phyloP scores from a whole-genome alignment of 2,329 filamentous ascomycete genomes.

The Aureobasidium sp. region DNA sequence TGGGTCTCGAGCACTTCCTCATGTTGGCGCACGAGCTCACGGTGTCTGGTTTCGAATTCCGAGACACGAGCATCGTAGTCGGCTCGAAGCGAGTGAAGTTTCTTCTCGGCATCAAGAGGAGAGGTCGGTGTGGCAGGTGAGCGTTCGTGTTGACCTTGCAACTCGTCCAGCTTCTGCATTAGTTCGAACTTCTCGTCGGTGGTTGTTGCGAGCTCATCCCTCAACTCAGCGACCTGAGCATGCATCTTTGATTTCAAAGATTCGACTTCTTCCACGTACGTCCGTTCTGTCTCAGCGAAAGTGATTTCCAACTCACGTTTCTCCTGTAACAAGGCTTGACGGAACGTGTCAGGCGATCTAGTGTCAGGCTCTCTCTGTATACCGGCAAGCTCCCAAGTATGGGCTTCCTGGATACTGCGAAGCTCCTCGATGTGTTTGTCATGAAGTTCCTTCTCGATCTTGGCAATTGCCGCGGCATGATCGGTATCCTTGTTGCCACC shows the following conservation, averaged over 20 bases:
- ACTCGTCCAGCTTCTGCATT: not conserved
- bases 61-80: slow-evolving; percentile 4
- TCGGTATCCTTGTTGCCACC: not conserved
- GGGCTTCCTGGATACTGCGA: slow-evolving; percentile 2
- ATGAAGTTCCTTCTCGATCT: not conserved
- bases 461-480: not conserved
- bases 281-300: not conserved
- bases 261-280: not conserved
- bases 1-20: not conserved
- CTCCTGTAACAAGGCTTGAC: not conserved
- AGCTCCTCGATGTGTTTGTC: slow-evolving; percentile 10
- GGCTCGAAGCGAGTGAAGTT: not conserved
- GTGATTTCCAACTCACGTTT: not conserved
- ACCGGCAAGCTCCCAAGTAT: slow-evolving; percentile 1
- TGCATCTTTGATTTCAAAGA: not conserved
- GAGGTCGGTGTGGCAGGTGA: not conserved
- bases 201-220: slow-evolving; percentile 2
- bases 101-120: not conserved
- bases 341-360: not conserved
- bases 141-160: not conserved
- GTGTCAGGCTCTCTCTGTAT: not conserved
- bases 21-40: slow-evolving; percentile 3
- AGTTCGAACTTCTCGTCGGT: slow-evolving; percentile 8
- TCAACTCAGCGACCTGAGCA: not conserved
- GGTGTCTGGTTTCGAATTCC: slow-evolving; percentile 4